Evolutionary conservation across 805 yeast genomes (phyloP), one percentile per base, ranked within the genome.

Genomic region (Cyberlindnera sargentensis): DNA sequence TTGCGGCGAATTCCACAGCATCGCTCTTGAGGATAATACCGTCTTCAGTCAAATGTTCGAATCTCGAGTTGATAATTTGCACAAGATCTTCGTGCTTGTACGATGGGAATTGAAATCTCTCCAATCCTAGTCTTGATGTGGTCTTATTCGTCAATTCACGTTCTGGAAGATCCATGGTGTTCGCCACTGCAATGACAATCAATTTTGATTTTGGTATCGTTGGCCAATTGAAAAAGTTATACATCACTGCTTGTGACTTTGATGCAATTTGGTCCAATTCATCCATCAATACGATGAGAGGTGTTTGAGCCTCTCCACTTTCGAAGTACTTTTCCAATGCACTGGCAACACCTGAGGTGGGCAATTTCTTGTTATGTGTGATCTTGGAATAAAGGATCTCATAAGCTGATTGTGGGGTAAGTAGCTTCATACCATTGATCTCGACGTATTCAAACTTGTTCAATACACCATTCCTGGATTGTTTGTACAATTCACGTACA

Each of bases 181-280:
- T 93, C 4, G 98, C 97, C 29, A 93, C 89, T 0, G 98, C 97
- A 35, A 93, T 72, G 2, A 93, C 95, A 40, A 93, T 78, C 40
- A 93, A 68, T 54, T 82, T 82, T 4, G 98, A 89, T 50, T 79
- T 70, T 9, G 75, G 68, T 55, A 86, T 80, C 1, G 95, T 80
- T 4, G 99, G 96, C 99, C 99, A 93, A 64, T 93, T 93, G 72
- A 93, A 89, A 58, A 93, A 88, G 61, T 93, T 93, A 67, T 93
- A 93, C 83, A 91, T 82, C 31, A 91, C 90, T 37, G 80, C 78
- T 59, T 88, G 96, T 45, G 80, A 81, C 43, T 76, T 80, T 1
- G 90, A 82, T 8, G 89, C 90, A 41, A 93, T 71, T 58, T 93
- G 97, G 63, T 93, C 99, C 46, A 93, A 69, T 61, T 93, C 99